These are phyloP conservation scores for Dendrostoma leiphaemia DNA, from an alignment of 2,329 filamentous ascomycete species.

Conservation along the genomic window DNA sequence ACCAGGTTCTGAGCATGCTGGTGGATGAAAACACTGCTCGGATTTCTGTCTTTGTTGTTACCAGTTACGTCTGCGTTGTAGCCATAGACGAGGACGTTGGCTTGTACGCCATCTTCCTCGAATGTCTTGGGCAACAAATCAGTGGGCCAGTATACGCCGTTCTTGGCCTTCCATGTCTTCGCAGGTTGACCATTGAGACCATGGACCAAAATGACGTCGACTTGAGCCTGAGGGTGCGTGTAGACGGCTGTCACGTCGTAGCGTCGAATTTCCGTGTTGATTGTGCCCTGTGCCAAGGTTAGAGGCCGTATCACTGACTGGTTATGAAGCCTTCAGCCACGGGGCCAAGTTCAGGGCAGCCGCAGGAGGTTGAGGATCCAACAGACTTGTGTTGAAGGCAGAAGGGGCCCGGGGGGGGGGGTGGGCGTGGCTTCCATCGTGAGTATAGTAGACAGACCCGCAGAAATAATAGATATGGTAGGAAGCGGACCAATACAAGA, in stretches of 20 bases:
- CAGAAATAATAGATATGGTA: too few species aligned
- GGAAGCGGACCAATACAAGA: too few species aligned
- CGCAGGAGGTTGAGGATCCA: too few species aligned
- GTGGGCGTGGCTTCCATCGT: too few species aligned
- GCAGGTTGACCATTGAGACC: constrained; percentile 66
- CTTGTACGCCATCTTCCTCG: constrained; percentile 43
- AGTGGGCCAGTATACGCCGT: constrained; percentile 66
- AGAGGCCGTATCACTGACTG: background rate
- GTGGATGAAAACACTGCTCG: constrained; percentile 65
- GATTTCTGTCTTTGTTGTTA: constrained; percentile 50
- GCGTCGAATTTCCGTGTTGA: constrained; percentile 49
- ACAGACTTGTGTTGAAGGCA: too few species aligned
- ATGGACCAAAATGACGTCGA: constrained; percentile 69
- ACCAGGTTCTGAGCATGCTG: constrained; percentile 71
- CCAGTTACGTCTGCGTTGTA: constrained; percentile 67
- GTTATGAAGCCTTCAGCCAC: background rate
- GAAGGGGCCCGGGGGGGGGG: too few species aligned
- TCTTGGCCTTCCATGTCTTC: constrained; percentile 58
- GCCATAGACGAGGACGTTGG: constrained; percentile 69
- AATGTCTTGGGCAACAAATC: constrained; percentile 64
- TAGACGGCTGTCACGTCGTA: constrained; percentile 61
- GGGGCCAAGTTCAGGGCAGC: too few species aligned
- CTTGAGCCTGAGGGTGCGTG: constrained; percentile 56
- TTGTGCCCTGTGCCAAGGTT: constrained; percentile 37
- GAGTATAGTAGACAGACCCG: too few species aligned